Percentiles rank a stretch among this genome's conserved stretches.
phyloP scores from a whole-genome alignment of 2,329 filamentous ascomycete species.

The Apiospora kogelbergensis region DNA sequence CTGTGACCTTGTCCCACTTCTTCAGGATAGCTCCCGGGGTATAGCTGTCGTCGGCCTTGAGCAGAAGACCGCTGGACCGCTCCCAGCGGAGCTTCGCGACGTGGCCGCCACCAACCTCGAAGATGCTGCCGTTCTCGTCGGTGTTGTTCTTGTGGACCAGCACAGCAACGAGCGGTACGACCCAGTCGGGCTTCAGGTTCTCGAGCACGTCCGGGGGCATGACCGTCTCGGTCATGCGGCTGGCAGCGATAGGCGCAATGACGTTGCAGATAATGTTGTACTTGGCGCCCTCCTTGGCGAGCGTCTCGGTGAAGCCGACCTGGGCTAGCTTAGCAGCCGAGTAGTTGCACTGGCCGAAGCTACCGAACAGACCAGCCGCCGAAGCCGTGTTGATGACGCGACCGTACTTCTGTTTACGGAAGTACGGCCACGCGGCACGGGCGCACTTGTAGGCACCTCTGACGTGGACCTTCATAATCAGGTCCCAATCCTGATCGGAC shows the following conservation, averaged over 20 bases:
- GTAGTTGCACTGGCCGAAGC: slow-evolving; percentile 95
- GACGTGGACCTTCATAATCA: slow-evolving; percentile 90
- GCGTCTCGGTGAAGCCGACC: slow-evolving; percentile 95
- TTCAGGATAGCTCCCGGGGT: slow-evolving; percentile 85
- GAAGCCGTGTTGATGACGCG: slow-evolving; percentile 96
- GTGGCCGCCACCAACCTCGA: slow-evolving; percentile 90
- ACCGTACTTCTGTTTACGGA: slow-evolving; percentile 98
- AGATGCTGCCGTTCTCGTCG: slow-evolving; percentile 82
- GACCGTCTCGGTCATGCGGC: slow-evolving; percentile 91
- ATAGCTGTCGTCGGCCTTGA: slow-evolving; percentile 85
- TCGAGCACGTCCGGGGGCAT: slow-evolving; percentile 93
- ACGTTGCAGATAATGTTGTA: slow-evolving; percentile 97
- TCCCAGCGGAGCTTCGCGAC: slow-evolving; percentile 95
- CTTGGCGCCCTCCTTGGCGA: slow-evolving; percentile 95
- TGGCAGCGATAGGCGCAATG: slow-evolving; percentile 92
- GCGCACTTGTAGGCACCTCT: slow-evolving; percentile 94
- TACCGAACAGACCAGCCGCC: slow-evolving; percentile 93
- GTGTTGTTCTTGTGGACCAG: slow-evolving; percentile 85
- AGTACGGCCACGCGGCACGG: slow-evolving; percentile 92
- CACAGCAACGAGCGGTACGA: slow-evolving; percentile 88
- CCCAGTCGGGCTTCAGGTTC: slow-evolving; percentile 87
- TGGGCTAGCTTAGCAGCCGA: slow-evolving; percentile 94
- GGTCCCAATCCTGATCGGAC: slow-evolving; percentile 94
- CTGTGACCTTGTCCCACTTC: slow-evolving; percentile 84
- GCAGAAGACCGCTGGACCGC: slow-evolving; percentile 81